A percentile compares a stretch with the other conserved stretches of the same genome.
Conservation (phyloP, 495 filamentous ascomycete species). For the Penicillium tannophilum region DNA sequence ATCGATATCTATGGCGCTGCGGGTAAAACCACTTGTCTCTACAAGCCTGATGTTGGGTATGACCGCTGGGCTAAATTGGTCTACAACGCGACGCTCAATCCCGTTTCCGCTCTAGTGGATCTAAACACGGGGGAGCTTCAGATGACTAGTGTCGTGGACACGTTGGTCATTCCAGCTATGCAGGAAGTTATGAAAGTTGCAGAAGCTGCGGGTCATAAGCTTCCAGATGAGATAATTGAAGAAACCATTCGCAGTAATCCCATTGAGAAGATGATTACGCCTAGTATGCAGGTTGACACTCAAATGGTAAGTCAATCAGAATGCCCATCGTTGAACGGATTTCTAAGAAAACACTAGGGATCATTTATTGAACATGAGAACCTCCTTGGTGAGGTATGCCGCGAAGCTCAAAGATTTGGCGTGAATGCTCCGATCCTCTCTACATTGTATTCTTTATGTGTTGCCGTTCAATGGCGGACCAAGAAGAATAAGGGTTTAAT, state of each 20-base stretch:
- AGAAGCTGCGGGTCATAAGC: conserved; percentile 19
- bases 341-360: not conserved
- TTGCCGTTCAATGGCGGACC: not conserved
- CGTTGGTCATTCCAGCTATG: conserved; percentile 22
- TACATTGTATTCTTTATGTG: not conserved
- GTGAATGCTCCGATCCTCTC: not conserved
- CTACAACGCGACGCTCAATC: conserved; percentile 22
- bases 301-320: not conserved
- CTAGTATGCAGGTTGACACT: conserved; percentile 21
- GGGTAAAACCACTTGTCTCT: not conserved
- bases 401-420: not conserved
- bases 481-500: not conserved
- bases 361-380: not conserved
- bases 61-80: conserved; percentile 12
- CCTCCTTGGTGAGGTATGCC: not conserved
- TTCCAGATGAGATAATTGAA: conserved; percentile 13
- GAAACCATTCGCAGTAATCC: conserved; percentile 15
- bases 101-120: conserved; percentile 20
- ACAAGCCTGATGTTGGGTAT: not conserved
- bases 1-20: not conserved
- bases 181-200: conserved; percentile 18
- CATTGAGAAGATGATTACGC: conserved; percentile 16
- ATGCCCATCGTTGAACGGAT: not conserved
- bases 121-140: conserved; percentile 15
- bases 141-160: conserved; percentile 2